A percentile compares a stretch with the other conserved stretches of the same genome.
These are phyloP conservation scores for Leishmania tropica DNA, from an alignment of 208 protist genomes.

Conservation along the genomic window DNA sequence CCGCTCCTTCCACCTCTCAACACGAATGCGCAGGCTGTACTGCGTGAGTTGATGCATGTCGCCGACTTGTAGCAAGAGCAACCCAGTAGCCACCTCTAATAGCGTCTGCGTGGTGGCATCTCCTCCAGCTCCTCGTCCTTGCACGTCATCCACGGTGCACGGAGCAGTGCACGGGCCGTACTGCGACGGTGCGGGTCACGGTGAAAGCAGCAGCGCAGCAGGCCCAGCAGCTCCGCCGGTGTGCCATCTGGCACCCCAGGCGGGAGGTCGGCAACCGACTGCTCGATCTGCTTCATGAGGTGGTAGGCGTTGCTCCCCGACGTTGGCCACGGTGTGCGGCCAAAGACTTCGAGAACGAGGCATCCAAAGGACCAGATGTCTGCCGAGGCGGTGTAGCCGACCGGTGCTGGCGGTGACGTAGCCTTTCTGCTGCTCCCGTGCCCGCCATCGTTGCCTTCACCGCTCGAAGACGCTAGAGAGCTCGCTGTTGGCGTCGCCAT, in stretches of 20 bases:
- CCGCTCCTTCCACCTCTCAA: neutral
- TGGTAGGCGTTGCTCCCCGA: slow-evolving; percentile 49
- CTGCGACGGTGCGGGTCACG: slow-evolving; percentile 54
- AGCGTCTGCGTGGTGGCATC: slow-evolving; percentile 28
- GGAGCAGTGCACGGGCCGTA: slow-evolving; percentile 60
- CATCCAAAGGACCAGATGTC: slow-evolving; percentile 91
- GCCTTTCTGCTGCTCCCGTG: neutral
- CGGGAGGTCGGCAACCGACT: slow-evolving; percentile 53
- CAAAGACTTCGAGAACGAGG: slow-evolving; percentile 79
- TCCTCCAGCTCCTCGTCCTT: slow-evolving; percentile 60
- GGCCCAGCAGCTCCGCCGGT: slow-evolving; percentile 37
- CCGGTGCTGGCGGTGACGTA: neutral
- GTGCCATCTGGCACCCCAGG: slow-evolving; percentile 65
- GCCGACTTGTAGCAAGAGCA: neutral
- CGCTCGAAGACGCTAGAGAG: neutral
- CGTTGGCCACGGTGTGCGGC: slow-evolving; percentile 64
- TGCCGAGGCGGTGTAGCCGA: slow-evolving; percentile 65
- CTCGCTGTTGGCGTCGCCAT: slow-evolving; percentile 1
- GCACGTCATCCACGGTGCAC: slow-evolving; percentile 78
- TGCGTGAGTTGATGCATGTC: neutral
- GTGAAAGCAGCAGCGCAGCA: slow-evolving; percentile 68
- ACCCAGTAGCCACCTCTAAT: neutral
- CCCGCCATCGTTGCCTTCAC: neutral
- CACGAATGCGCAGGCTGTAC: neutral
- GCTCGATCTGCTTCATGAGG: slow-evolving; percentile 76